A percentile compares a stretch with the other conserved stretches of the same genome.
Evolutionary conservation across 306 rosid species (phyloP).

Genomic region (Calophaca sinica): DNA sequence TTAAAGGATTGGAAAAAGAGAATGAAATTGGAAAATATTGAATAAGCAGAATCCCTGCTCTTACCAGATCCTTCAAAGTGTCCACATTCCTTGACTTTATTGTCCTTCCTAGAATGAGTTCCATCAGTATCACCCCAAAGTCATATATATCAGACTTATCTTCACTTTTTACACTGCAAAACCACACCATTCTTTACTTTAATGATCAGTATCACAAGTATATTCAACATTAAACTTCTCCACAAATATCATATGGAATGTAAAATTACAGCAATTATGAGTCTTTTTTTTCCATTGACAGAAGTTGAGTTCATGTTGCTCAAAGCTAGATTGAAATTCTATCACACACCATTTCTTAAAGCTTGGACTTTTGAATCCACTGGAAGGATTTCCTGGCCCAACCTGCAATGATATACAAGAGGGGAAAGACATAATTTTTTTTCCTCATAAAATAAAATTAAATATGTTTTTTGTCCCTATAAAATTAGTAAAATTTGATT

Average conservation of each 20-base stretch:
- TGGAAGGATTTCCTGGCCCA: conserved; percentile 52
- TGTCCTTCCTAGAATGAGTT: conserved; percentile 82
- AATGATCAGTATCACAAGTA: not conserved
- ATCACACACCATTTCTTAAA: conserved; percentile 61
- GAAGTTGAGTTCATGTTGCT: conserved; percentile 18
- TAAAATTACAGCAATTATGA: not conserved
- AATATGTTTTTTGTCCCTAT: too few relatives aligned
- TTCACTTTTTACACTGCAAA: conserved; percentile 62
- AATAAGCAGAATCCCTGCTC: conserved; percentile 1
- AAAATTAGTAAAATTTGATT: too few relatives aligned
- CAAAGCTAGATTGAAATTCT: conserved; percentile 24
- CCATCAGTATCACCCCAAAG: conserved; percentile 82
- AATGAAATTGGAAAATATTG: conserved; percentile 17
- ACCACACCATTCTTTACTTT: not conserved
- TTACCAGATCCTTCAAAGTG: conserved; percentile 72
- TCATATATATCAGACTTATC: conserved; percentile 69
- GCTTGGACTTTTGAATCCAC: conserved; percentile 52
- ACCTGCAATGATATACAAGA: conserved; percentile 59
- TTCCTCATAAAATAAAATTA: too few relatives aligned
- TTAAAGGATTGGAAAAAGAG: not conserved
- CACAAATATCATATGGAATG: not conserved
- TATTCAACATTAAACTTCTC: not conserved
- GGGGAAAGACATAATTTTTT: not conserved
- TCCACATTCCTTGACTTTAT: conserved; percentile 60
- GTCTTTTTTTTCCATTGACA: not conserved